Evolutionary conservation across 352 stramenopile genomes (phyloP), one percentile per base, ranked within the genome.

Genomic region (Plasmopara muralis): DNA sequence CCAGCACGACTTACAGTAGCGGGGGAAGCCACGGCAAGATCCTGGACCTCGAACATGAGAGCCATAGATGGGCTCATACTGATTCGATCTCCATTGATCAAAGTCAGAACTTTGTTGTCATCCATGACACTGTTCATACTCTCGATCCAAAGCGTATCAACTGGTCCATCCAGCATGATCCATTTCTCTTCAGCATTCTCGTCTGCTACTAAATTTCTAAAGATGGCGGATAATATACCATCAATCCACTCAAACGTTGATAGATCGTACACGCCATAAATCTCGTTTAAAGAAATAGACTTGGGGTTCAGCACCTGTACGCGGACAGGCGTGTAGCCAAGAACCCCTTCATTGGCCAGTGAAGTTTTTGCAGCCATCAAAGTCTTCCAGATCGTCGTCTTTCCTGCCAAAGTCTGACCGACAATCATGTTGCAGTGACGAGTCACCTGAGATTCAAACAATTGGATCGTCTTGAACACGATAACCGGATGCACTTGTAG

Each of bases 381-480:
- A 0, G 74, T 89, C 55, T 88, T 91, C 81, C 83, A 91, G 33
- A 88, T 84, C n/a, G 83, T 94, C 13, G 82, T 90, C 39, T 95
- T 95, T 15, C 92, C 92, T 6, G 83, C 87, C 54, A 95, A 86
- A 0, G 90, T 96, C 47, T 95, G 87, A 0, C 92, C 92, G 6
- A 98, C 92, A 29, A 98, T 89, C 68, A 96, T 97, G 35, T 95
- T 96, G 44, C 93, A 96, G 50, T 97, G 95, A 1, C 93, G 88
- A 16, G 95, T 97, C 33, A 97, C 83, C 55, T 97, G 94, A 0
- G 91, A 95, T 48, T 98, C 93, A 55, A 96, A 97, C 45, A 98
- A 70, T 56, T 98, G 93, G 31, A 98, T 98, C 2, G 95, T 92
- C 71, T 98, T 98, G 55, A 89, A 94, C 37, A 97, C 84, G 41